phyloP scores from a whole-genome alignment of 2,329 filamentous ascomycete genomes.

The Tolypocladium amazonense region DNA sequence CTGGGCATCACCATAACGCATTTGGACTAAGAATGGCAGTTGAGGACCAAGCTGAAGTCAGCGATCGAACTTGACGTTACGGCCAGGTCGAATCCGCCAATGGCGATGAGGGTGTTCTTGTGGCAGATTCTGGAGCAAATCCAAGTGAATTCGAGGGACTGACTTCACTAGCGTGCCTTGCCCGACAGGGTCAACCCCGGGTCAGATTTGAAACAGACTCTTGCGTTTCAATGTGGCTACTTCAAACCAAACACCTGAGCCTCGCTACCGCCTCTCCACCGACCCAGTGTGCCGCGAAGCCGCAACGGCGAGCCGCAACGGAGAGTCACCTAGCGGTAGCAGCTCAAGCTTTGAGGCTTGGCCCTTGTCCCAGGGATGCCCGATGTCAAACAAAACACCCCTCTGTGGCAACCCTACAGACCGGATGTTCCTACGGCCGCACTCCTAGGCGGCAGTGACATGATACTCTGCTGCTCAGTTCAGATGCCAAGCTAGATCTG shows the following conservation, averaged over 20 bases:
- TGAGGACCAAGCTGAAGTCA: background rate
- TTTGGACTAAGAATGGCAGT: background rate
- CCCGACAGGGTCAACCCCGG: background rate
- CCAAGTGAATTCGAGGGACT: background rate
- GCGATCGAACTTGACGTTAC: background rate
- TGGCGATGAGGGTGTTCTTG: background rate
- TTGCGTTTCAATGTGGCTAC: slow-evolving; percentile 17
- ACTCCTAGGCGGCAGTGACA: background rate
- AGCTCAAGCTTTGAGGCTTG: background rate
- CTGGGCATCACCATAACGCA: no score
- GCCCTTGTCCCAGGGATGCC: background rate
- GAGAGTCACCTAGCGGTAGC: background rate
- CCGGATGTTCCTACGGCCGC: slow-evolving; percentile 1
- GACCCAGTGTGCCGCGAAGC: slow-evolving; percentile 1
- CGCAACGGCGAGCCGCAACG: background rate
- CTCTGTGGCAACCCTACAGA: background rate
- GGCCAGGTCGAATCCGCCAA: background rate
- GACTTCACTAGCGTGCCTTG: background rate
- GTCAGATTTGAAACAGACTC: slow-evolving; percentile 6
- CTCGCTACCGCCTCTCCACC: slow-evolving; percentile 4
- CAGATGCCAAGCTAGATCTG: slow-evolving; percentile 14
- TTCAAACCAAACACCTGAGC: slow-evolving; percentile 19
- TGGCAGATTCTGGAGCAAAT: background rate
- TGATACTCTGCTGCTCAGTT: slow-evolving; percentile 6
- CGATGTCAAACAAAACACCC: background rate